Evolutionary conservation across 2,329 filamentous ascomycete species (phyloP), one percentile per base, ranked within the genome.

Genomic region (Cladosporium phlei): DNA sequence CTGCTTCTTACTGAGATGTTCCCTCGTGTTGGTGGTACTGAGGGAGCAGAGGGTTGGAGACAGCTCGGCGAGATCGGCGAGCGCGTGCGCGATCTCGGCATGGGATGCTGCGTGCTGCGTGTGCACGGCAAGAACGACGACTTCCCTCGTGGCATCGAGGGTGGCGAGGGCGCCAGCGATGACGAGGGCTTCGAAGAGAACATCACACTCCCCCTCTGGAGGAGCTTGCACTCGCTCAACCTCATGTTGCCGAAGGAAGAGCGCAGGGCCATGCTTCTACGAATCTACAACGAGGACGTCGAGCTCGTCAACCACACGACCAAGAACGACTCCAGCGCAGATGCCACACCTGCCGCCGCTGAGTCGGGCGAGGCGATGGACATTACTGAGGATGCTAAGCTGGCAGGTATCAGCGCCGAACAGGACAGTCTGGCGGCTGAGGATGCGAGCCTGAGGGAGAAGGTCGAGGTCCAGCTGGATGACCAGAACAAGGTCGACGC

Each of bases 241-340:
- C 79, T 98, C 45, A 98, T 98, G 93, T 75, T 98, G 61, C 91
- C 93, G 39, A 98, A 98, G 73, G 93, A 98, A 66, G 93, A 98
- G 55, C 81, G 93, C 12, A 84, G 68, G 19, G 93, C 93, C 1
- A 94, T 97, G 88, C 72, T 97, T 57, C 74, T 97, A 53, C 78
- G 93, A 17, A 75, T 98, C 51, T 98, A 85, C 71, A 94, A 96
- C 63, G 91, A 97, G 58, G 85, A 85, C 21, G 85, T 86, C 0
- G 88, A 88, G 3, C 75, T 95, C 38, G 78, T 95, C 52, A 94
- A 93, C 64, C 78, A 78, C 56, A 55, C 52, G 1, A 47, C 30
- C 34, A 47, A 47, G 17, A 40, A 28, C 35, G 44, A 47, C 35
- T 47, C 37, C 14, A 46, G 47, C 27, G 33, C 42, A 24, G 16